Evolutionary conservation across 1,139 yeast species (phyloP).

Genomic region (Eremothecium sinecaudum): DNA sequence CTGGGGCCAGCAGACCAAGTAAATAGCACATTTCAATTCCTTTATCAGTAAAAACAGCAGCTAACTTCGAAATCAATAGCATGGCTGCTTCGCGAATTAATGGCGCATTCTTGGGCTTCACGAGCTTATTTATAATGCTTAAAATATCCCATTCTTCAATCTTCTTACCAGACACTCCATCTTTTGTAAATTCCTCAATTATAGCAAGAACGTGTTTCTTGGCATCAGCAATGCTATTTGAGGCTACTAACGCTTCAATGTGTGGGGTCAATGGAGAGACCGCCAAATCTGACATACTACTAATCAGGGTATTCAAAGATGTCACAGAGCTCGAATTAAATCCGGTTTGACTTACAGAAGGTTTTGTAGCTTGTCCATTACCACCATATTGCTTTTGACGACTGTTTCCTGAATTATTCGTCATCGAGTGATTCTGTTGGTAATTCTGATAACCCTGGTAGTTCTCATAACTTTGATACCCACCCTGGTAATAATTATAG

Average conservation of each 20-base stretch:
- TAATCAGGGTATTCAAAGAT: slow-evolving; percentile 60
- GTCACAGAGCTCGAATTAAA: slow-evolving; percentile 42
- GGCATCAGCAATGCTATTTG: slow-evolving; percentile 54
- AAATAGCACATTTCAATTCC: slow-evolving; percentile 71
- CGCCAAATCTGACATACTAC: slow-evolving; percentile 59
- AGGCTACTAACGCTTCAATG: slow-evolving; percentile 47
- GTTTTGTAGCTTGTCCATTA: too few species aligned
- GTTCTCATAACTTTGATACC: neutral
- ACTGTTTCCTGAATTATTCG: too few species aligned
- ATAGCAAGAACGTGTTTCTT: slow-evolving; percentile 53
- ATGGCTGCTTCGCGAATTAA: slow-evolving; percentile 69
- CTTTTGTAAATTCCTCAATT: slow-evolving; percentile 39
- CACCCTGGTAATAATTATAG: slow-evolving; percentile 1
- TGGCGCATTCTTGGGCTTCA: slow-evolving; percentile 66
- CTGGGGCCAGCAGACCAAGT: slow-evolving; percentile 45
- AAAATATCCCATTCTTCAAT: slow-evolving; percentile 57
- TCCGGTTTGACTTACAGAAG: too few species aligned
- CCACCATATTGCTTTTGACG: too few species aligned
- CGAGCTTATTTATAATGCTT: slow-evolving; percentile 53
- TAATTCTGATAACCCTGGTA: slow-evolving; percentile 2
- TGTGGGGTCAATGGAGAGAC: slow-evolving; percentile 60
- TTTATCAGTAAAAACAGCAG: slow-evolving; percentile 54
- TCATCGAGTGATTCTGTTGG: neutral
- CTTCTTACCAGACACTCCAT: slow-evolving; percentile 37
- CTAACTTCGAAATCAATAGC: slow-evolving; percentile 58